Evolutionary conservation across 148 eudicot species (phyloP), one percentile per base, ranked within the genome.

Genomic region (Spergularia marina): DNA sequence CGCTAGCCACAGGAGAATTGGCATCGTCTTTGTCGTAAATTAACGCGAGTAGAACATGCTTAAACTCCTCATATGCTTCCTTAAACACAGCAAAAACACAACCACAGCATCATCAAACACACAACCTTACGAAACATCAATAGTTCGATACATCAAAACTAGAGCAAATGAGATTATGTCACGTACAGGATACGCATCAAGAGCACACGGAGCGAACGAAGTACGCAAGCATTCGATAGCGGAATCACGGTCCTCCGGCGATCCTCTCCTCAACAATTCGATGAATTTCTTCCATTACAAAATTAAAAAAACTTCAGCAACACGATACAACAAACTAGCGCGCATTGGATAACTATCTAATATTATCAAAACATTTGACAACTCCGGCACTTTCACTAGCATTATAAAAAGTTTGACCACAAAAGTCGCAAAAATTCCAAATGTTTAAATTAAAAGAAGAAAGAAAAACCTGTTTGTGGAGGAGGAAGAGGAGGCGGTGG

Each of bases 11-110:
- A 21, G 97, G 99, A 60, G 97, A 95, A 47, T 68, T 83, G 73
- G 77, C 71, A 77, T 95, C 97, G 75, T 89, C 88, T 77, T 95
- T 85, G 76, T 92, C 96, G 78, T 88, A 95, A 60, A 95, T 84
- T 60, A 95, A 83, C 67, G 99, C 94, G 18, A 95, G 89, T 68
- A 92, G 87, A 69, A 88, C 77, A 63, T 95, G 97, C 87, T 95
- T 95, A 78, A 95, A 95, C 82, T 95, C 99, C 87, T 88, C 99
- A 64, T 95, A 95, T 80, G 99, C 99, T 95, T 95, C 99, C 99
- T 95, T 90, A 15, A 87, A 81, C 66, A 84, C 70, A 73, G 18
- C 81, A 74, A 77, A 54, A 77, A 54, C 66, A 63, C 75, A 77
- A 39, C 10, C 16, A 66, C 12, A 65, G 5, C 59, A 21, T 25